A percentile compares a stretch with the other conserved stretches of the same genome.
phyloP scores from a whole-genome alignment of 1,284 basidiomycete species.

The Austroboletus niveus region DNA sequence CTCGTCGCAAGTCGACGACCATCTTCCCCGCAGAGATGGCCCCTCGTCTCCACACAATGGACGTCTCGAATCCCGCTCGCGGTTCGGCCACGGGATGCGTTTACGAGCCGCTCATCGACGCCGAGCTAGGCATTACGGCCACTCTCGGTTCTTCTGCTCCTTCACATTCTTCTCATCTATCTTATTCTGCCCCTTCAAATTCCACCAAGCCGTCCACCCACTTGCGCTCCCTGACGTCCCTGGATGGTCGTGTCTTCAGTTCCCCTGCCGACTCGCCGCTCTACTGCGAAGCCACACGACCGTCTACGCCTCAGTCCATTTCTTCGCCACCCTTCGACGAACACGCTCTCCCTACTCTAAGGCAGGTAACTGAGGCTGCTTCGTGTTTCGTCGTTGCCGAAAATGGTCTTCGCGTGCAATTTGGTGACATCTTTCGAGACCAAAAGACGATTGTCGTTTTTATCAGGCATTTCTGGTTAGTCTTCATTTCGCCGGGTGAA shows the following conservation, averaged over 20 bases:
- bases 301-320: constrained; percentile 16
- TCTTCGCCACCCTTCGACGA: constrained; percentile 26
- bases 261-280: neutral
- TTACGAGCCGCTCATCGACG: constrained; percentile 30
- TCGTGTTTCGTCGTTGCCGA: constrained; percentile 64
- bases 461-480: constrained; percentile 60
- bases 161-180: constrained; percentile 18
- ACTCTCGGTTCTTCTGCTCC: constrained; percentile 9
- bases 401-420: constrained; percentile 62
- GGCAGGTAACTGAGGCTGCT: constrained; percentile 61
- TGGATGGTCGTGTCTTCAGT: constrained; percentile 14
- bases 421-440: constrained; percentile 69
- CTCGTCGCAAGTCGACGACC: constrained; percentile 34
- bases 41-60: constrained; percentile 31
- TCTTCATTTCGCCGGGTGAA: constrained; percentile 4
- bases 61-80: constrained; percentile 26
- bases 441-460: constrained; percentile 73
- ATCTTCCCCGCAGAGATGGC: constrained; percentile 31
- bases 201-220: constrained; percentile 13
- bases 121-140: constrained; percentile 22
- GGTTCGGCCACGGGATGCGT: constrained; percentile 25
- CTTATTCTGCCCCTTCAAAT: constrained; percentile 9
- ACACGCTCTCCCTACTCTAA: constrained; percentile 39
- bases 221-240: constrained; percentile 25
- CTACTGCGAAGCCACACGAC: constrained; percentile 10